phyloP scores from a whole-genome alignment of 2,329 filamentous ascomycete genomes.

The Zymoseptoria ardabiliae region DNA sequence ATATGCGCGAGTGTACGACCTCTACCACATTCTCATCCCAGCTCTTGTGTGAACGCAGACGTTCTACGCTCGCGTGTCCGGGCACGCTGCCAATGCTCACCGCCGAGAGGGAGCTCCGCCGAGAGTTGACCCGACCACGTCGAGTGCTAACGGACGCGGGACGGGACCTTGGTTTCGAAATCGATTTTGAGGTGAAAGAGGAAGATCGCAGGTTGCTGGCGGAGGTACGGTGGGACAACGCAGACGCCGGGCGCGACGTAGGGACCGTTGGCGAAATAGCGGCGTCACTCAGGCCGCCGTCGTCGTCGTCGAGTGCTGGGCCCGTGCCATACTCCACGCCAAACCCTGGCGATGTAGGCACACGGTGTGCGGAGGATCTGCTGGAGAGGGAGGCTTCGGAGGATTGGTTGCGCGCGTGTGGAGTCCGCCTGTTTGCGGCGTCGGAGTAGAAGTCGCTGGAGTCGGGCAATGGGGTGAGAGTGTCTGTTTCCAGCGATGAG shows the following conservation, averaged over 20 bases:
- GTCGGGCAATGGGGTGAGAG: conserved; percentile 21
- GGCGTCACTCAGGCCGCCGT: conserved; percentile 17
- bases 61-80: not conserved
- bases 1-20: not conserved
- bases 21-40: not conserved
- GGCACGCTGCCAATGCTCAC: conserved; percentile 3
- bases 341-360: conserved; percentile 38
- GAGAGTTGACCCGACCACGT: conserved; percentile 4
- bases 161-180: not conserved
- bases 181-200: conserved; percentile 2
- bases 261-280: conserved; percentile 36
- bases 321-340: conserved; percentile 64
- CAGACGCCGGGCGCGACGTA: conserved; percentile 74
- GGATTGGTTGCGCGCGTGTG: conserved; percentile 15
- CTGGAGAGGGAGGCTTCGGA: conserved; percentile 18
- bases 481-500: conserved; percentile 46
- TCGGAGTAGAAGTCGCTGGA: conserved; percentile 17
- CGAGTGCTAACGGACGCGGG: not conserved
- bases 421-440: conserved; percentile 9
- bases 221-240: conserved; percentile 59
- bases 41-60: not conserved
- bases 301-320: conserved; percentile 18
- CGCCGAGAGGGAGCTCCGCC: conserved; percentile 14
- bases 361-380: conserved; percentile 15
- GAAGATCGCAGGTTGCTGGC: conserved; percentile 3